These are phyloP conservation scores for Apostasia ramifera DNA, from an alignment of 106 monocot genomes.

Conservation along the genomic window DNA sequence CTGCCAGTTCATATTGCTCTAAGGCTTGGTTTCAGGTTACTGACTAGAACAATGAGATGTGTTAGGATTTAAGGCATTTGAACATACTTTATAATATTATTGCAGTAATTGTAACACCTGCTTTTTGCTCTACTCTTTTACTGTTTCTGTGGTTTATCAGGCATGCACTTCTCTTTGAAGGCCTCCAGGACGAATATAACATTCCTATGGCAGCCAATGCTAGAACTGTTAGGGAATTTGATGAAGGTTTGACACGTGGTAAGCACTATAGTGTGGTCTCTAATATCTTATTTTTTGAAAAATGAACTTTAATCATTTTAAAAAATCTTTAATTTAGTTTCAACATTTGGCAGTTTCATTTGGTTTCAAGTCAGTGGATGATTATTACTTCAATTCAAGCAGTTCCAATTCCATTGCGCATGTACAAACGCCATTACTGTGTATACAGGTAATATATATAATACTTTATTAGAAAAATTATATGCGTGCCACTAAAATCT, in stretches of 20 bases:
- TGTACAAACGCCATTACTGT: conserved; percentile 74
- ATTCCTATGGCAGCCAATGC: conserved; percentile 77
- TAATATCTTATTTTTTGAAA: neutral
- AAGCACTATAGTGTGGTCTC: neutral
- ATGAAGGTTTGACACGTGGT: conserved; percentile 94
- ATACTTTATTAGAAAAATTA: neutral
- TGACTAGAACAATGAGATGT: too few species aligned
- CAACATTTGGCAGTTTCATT: conserved; percentile 61
- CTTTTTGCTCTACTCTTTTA: neutral
- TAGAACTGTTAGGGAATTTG: conserved; percentile 79
- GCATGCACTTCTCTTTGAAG: conserved; percentile 85
- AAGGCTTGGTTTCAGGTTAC: too few species aligned
- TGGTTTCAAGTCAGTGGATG: conserved; percentile 94
- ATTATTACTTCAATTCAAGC: conserved; percentile 86
- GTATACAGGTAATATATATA: conserved; percentile 73
- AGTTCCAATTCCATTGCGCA: conserved; percentile 65
- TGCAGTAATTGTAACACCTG: neutral
- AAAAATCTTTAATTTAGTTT: conserved; percentile 1
- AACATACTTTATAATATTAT: neutral
- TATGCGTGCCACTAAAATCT: too few species aligned
- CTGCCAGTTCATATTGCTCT: too few species aligned
- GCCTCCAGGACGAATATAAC: conserved; percentile 72
- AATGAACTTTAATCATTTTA: neutral
- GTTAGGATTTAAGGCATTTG: too few species aligned
- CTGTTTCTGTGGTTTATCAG: conserved; percentile 21